A percentile compares a stretch with the other conserved stretches of the same genome.
Conservation (phyloP, 768 basidiomycete genomes). For the Rhizopogon sp. region DNA sequence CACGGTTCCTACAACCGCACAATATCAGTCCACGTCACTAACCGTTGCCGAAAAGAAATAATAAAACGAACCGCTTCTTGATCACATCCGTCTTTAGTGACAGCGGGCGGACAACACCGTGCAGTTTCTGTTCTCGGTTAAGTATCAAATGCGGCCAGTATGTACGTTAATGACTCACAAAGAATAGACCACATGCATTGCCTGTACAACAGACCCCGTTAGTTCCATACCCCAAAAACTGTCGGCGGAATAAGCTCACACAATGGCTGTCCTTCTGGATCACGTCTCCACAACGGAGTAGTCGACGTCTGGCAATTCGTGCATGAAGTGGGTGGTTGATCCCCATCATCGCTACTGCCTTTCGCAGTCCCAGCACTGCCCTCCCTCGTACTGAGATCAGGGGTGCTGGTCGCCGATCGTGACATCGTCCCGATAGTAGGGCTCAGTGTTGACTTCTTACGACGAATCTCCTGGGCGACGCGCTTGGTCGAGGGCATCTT, state of each 20-base stretch:
- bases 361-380: conserved; percentile 28
- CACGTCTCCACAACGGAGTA: conserved; percentile 88
- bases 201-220: conserved; percentile 35
- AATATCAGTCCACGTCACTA: neutral
- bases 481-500: conserved; percentile 68
- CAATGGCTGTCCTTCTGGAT: conserved; percentile 88
- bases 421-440: conserved; percentile 26
- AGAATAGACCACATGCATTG: conserved; percentile 92
- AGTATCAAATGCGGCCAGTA: conserved; percentile 6
- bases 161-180: conserved; percentile 47
- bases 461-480: conserved; percentile 47
- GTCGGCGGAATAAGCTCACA: conserved; percentile 45
- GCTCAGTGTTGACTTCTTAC: conserved; percentile 39
- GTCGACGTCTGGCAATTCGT: conserved; percentile 96
- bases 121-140: conserved; percentile 69
- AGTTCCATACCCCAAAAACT: conserved; percentile 8
- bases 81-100: conserved; percentile 97
- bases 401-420: conserved; percentile 62
- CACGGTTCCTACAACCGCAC: conserved; percentile 56
- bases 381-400: conserved; percentile 42
- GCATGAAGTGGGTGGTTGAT: conserved; percentile 75
- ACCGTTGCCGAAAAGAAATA: neutral
- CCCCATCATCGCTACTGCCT: conserved; percentile 57
- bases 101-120: conserved; percentile 90
- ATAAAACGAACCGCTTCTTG: conserved; percentile 74